phyloP scores from a whole-genome alignment of 1,139 yeast species.

The Debaryomycetaceae sp. region DNA sequence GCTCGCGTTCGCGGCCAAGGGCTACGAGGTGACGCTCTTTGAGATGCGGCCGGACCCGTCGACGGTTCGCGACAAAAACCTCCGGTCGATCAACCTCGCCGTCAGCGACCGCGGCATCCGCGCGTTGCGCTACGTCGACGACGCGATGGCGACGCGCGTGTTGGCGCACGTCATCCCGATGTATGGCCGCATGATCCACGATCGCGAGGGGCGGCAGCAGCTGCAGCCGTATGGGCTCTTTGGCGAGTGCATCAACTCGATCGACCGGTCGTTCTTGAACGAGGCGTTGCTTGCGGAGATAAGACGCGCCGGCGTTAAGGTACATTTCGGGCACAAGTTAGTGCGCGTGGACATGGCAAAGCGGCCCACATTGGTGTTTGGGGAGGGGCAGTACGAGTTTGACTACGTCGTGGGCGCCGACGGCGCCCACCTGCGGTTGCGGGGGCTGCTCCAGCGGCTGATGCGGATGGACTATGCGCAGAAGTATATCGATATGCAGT shows the following conservation, averaged over 20 bases:
- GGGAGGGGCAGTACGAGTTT: conserved; percentile 23
- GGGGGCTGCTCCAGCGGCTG: conserved; percentile 63
- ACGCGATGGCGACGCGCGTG: conserved; percentile 51
- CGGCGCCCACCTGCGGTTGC: conserved; percentile 76
- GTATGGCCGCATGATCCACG: conserved; percentile 89
- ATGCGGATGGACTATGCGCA: conserved; percentile 70
- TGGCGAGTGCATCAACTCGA: conserved; percentile 83
- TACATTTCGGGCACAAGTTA: conserved; percentile 59
- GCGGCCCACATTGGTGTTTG: conserved; percentile 24
- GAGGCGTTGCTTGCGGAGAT: conserved; percentile 61
- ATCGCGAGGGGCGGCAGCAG: conserved; percentile 55
- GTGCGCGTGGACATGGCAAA: conserved; percentile 27
- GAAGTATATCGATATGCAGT: conserved; percentile 80
- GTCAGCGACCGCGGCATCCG: conserved; percentile 79
- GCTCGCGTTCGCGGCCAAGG: conserved; percentile 66
- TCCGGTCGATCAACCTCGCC: conserved; percentile 80
- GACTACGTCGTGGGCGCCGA: conserved; percentile 80
- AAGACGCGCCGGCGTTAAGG: conserved; percentile 37
- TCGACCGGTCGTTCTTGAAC: conserved; percentile 72
- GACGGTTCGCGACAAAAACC: conserved; percentile 25
- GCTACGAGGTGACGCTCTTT: conserved; percentile 67
- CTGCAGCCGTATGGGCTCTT: conserved; percentile 77
- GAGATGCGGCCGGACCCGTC: conserved; percentile 52
- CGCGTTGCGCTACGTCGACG: conserved; percentile 62
- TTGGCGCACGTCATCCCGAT: conserved; percentile 70